A percentile compares a stretch with the other conserved stretches of the same genome.
These are phyloP conservation scores for Terana coerulea DNA, from an alignment of 768 basidiomycete genomes.

Conservation along the genomic window DNA sequence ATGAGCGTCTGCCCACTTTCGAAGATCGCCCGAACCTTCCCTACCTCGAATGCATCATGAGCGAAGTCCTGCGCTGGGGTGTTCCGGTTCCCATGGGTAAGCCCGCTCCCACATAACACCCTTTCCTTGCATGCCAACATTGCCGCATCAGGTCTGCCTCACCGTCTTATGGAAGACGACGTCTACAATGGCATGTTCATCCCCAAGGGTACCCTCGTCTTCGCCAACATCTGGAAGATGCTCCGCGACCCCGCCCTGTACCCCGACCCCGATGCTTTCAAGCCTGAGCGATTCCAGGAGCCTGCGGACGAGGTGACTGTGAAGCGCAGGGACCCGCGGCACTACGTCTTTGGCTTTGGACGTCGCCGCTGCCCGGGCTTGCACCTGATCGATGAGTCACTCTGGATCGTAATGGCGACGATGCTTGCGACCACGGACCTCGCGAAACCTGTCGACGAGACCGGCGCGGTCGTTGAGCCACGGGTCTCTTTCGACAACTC, in stretches of 20 bases:
- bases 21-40: slow-evolving; percentile 53
- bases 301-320: slow-evolving; percentile 21
- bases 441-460: slow-evolving; percentile 44
- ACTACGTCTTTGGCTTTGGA: slow-evolving; percentile 47
- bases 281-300: slow-evolving; percentile 48
- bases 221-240: slow-evolving; percentile 59
- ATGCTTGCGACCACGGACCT: slow-evolving; percentile 60
- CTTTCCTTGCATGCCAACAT: too few relatives aligned
- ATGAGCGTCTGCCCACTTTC: slow-evolving; percentile 55
- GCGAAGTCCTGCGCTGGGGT: slow-evolving; percentile 54
- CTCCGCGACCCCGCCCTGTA: slow-evolving; percentile 40
- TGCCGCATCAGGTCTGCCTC: too few relatives aligned
- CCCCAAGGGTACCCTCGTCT: slow-evolving; percentile 62
- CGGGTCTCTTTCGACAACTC: slow-evolving; percentile 53
- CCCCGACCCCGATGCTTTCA: slow-evolving; percentile 46
- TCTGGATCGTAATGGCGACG: slow-evolving; percentile 53
- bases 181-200: slow-evolving; percentile 55
- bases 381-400: slow-evolving; percentile 58
- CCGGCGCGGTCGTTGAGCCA: slow-evolving; percentile 46
- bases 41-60: slow-evolving; percentile 55
- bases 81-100: slow-evolving; percentile 54
- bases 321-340: slow-evolving; percentile 40
- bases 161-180: slow-evolving; percentile 63
- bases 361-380: slow-evolving; percentile 57
- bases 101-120: too few relatives aligned